Evolutionary conservation across 768 basidiomycete species (phyloP).

Genomic region (Russula olivacea): DNA sequence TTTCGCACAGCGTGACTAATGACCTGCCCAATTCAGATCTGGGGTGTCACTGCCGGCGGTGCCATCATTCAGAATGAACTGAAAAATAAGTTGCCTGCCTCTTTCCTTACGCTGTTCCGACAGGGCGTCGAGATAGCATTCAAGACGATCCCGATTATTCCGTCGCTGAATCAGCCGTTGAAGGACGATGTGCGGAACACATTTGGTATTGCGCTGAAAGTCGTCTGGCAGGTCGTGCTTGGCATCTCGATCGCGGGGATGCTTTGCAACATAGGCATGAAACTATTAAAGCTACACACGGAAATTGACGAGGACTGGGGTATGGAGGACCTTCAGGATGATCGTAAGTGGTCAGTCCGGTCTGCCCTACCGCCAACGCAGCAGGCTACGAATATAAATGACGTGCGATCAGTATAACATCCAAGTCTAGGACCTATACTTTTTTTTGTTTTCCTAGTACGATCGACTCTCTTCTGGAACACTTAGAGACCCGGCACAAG

Average conservation of each 20-base stretch:
- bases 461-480: too few species aligned
- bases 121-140: constrained; percentile 27
- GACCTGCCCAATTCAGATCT: constrained; percentile 26
- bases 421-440: too few species aligned
- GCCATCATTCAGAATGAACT: too few species aligned
- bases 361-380: too few species aligned
- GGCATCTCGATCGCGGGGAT: constrained; percentile 31
- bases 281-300: constrained; percentile 29
- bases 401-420: too few species aligned
- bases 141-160: constrained; percentile 28
- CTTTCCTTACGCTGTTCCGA: constrained; percentile 28
- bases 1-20: background rate
- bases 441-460: too few species aligned
- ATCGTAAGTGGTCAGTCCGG: too few species aligned
- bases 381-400: too few species aligned
- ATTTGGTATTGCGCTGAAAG: constrained; percentile 25
- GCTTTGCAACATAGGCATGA: constrained; percentile 29
- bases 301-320: constrained; percentile 31
- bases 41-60: constrained; percentile 26
- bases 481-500: too few species aligned
- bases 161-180: too few species aligned
- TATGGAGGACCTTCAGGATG: too few species aligned
- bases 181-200: too few species aligned
- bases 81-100: constrained; percentile 20
- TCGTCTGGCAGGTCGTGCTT: constrained; percentile 32